Evolutionary conservation across 2,329 filamentous ascomycete genomes (phyloP).

Genomic region (Xylariaceae sp.): DNA sequence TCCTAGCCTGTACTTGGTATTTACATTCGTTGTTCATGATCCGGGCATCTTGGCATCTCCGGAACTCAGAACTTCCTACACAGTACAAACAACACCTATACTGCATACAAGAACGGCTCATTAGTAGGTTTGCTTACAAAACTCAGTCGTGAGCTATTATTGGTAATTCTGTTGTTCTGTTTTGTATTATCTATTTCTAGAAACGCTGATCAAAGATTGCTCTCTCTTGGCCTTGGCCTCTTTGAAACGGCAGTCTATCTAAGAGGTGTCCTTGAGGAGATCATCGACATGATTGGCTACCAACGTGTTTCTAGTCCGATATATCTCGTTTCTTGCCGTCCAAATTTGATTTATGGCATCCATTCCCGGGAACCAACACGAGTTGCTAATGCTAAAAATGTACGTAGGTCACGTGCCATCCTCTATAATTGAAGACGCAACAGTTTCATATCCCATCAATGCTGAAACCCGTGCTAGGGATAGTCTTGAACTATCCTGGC

Average conservation of each 20-base stretch:
- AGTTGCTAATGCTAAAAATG: slow-evolving; percentile 1
- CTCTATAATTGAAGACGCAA: slow-evolving; percentile 20
- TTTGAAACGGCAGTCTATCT: slow-evolving; percentile 14
- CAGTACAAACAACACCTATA: too few relatives aligned
- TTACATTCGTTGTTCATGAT: too few relatives aligned
- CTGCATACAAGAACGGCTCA: not conserved
- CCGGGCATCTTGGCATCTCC: too few relatives aligned
- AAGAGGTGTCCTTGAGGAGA: slow-evolving; percentile 7
- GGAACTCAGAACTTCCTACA: too few relatives aligned
- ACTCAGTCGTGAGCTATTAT: slow-evolving; percentile 13
- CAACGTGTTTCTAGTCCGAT: slow-evolving; percentile 2
- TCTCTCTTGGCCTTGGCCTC: slow-evolving; percentile 19
- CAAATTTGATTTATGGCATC: not conserved
- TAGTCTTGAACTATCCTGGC: not conserved
- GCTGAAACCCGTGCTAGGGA: slow-evolving; percentile 29
- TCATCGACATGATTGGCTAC: slow-evolving; percentile 23
- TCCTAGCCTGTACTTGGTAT: too few relatives aligned
- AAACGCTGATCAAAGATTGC: slow-evolving; percentile 22
- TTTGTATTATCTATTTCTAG: slow-evolving; percentile 28
- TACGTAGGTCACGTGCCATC: slow-evolving; percentile 27
- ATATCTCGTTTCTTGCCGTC: slow-evolving; percentile 14
- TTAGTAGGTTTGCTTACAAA: not conserved
- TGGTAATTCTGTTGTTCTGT: slow-evolving; percentile 23
- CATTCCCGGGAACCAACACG: not conserved
- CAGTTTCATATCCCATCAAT: slow-evolving; percentile 30